Evolutionary conservation across 2,329 filamentous ascomycete genomes (phyloP), one percentile per base, ranked within the genome.

Genomic region (Phaeoacremonium minimum): DNA sequence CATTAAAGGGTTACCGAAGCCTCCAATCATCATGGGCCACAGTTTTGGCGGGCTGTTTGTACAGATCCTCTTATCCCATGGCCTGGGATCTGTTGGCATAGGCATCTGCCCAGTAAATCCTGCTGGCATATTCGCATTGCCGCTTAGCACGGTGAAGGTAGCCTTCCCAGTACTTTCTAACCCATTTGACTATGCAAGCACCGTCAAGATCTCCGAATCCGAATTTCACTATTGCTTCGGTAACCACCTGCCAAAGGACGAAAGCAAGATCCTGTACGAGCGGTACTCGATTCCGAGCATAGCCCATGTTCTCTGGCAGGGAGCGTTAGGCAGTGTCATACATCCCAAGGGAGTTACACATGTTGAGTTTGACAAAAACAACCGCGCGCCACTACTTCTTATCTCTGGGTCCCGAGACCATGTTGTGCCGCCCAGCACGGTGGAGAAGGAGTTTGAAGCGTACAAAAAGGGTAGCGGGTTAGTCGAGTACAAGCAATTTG

Each of bases 171-270:
- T 49, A 18, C 33, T 51, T 20, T 33, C 28, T 9, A 46, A 47
- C 28, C 46, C 45, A 2, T 42, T 49, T 26, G 42, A 44, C 4
- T 43, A 39, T 4, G 37, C 39, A 15, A 36, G 15, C 19, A 41
- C 44, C 4, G 39, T 49, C 2, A 36, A 42, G 2, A 47, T 51
- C 7, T 38, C 42, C 8, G 44, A 40, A 13, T 30, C 34, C 1
- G 35, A 48, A n/a, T 51, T 50, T 28, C 47, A 45, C 34, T 47
- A 46, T 31, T 43, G 41, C 12, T 51, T 51, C 28, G 44, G 38
- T 15, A 51, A 51, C 14, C 42, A 48, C 14, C 36, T 46, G 12
- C 28, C 36, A 8, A 29, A 30, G 8, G 33, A 34, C 2, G 44
- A 47, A 26, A 46, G 41, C 19, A 42, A 38, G n/a, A 30, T 29